A percentile compares a stretch with the other conserved stretches of the same genome.
phyloP scores from a whole-genome alignment of 1,284 basidiomycete species.

The Bjerkandera adusta region DNA sequence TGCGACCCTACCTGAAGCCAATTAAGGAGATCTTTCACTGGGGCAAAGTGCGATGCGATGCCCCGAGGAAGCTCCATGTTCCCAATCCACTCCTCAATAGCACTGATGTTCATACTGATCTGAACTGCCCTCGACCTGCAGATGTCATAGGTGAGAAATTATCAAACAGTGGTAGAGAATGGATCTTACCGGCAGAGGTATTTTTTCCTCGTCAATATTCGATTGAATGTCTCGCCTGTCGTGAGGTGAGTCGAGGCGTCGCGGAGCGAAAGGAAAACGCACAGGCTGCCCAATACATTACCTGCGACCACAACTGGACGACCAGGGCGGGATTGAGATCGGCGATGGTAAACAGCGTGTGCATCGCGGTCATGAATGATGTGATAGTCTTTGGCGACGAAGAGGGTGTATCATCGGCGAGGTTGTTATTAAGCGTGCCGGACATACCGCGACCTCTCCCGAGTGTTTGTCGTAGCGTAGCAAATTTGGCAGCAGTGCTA shows the following conservation, averaged over 20 bases:
- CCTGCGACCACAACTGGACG: slow-evolving; percentile 92
- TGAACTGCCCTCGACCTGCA: slow-evolving; percentile 82
- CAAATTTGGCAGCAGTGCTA: slow-evolving; percentile 37
- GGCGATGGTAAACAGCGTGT: slow-evolving; percentile 83
- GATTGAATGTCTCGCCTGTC: slow-evolving; percentile 91
- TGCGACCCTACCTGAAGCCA: slow-evolving; percentile 72
- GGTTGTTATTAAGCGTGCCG: slow-evolving; percentile 45
- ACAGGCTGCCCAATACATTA: slow-evolving; percentile 91
- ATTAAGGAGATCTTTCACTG: slow-evolving; percentile 81
- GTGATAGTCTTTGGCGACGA: slow-evolving; percentile 68
- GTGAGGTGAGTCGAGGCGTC: slow-evolving; percentile 3
- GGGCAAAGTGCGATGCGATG: slow-evolving; percentile 79
- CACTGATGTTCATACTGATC: slow-evolving; percentile 85
- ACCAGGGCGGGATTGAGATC: slow-evolving; percentile 91
- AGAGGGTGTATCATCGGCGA: slow-evolving; percentile 42
- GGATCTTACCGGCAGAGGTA: slow-evolving; percentile 80
- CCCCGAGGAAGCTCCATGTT: slow-evolving; percentile 78
- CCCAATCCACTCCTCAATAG: slow-evolving; percentile 91
- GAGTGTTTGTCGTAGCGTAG: slow-evolving; percentile 63
- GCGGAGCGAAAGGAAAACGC: slow-evolving; percentile 22
- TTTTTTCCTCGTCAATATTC: slow-evolving; percentile 87
- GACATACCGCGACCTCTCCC: slow-evolving; percentile 46
- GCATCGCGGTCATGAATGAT: slow-evolving; percentile 84
- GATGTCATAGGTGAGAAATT: not conserved
- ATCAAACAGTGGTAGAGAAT: slow-evolving; percentile 6